These are phyloP conservation scores for Apiospora arundinis DNA, from an alignment of 2,329 filamentous ascomycete genomes.

Conservation along the genomic window DNA sequence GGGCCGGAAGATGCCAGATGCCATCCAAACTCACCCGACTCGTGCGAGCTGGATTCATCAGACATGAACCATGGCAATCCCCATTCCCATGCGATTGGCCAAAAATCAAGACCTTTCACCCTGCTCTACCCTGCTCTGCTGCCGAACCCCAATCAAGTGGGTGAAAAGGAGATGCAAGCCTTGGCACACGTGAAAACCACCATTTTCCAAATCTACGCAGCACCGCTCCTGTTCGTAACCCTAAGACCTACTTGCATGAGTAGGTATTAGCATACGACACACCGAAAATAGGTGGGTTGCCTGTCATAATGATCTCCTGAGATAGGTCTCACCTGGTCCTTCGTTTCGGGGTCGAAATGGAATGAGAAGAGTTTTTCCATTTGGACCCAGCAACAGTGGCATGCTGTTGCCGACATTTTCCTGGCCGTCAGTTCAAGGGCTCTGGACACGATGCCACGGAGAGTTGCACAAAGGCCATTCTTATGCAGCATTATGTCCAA, in stretches of 20 bases:
- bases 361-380: not conserved
- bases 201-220: not conserved
- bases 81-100: not conserved
- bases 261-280: not conserved
- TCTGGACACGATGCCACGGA: not conserved
- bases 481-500: not conserved
- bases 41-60: not conserved
- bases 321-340: not conserved
- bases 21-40: not conserved
- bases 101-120: not conserved
- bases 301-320: not conserved
- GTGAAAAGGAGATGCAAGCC: not conserved
- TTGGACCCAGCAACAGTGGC: not conserved
- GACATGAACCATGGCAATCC: not conserved
- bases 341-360: not conserved
- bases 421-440: not conserved
- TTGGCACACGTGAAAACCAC: constrained; percentile 5
- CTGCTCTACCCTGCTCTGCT: not conserved
- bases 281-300: not conserved
- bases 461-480: constrained; percentile 9
- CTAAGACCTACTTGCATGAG: not conserved
- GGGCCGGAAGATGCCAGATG: constrained; percentile 4
- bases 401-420: not conserved
- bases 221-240: not conserved
- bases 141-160: not conserved